phyloP scores from a whole-genome alignment of 805 yeast species.

The Wickerhamiella qilinensis region DNA sequence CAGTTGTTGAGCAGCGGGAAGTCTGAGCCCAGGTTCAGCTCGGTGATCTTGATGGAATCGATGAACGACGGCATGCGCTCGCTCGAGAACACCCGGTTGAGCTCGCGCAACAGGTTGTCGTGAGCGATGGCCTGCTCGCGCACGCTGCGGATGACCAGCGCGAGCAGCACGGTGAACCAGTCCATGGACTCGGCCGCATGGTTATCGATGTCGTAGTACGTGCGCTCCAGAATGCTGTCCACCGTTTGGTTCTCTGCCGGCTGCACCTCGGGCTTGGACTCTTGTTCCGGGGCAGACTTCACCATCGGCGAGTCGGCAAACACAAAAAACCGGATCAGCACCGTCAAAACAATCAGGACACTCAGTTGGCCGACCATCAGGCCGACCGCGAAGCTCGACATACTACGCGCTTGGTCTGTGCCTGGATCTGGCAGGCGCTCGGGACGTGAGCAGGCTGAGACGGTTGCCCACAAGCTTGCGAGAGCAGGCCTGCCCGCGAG shows the following conservation, averaged over 20 bases:
- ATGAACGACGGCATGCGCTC: slow-evolving; percentile 65
- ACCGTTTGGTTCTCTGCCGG: slow-evolving; percentile 16
- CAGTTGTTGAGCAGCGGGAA: slow-evolving; percentile 93
- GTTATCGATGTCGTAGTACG: slow-evolving; percentile 76
- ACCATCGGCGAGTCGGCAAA: slow-evolving; percentile 24
- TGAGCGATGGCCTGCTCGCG: slow-evolving; percentile 77
- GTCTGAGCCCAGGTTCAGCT: slow-evolving; percentile 85
- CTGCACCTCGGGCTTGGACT: slow-evolving; percentile 13
- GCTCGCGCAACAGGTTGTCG: slow-evolving; percentile 68
- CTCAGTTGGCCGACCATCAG: slow-evolving; percentile 26
- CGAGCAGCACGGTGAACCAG: slow-evolving; percentile 91
- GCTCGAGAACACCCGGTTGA: slow-evolving; percentile 42
- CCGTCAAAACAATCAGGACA: slow-evolving; percentile 22
- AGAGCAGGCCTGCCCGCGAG: too few relatives aligned
- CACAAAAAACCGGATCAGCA: slow-evolving; percentile 26
- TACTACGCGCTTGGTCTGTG: too few relatives aligned
- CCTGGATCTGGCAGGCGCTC: not conserved
- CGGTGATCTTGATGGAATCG: slow-evolving; percentile 64
- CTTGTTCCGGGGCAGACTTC: slow-evolving; percentile 13
- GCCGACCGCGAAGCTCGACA: slow-evolving; percentile 22
- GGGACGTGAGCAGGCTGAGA: too few relatives aligned
- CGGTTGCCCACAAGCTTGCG: too few relatives aligned
- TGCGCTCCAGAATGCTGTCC: slow-evolving; percentile 58
- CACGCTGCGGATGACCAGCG: slow-evolving; percentile 75
- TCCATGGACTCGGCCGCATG: slow-evolving; percentile 86